phyloP scores from a whole-genome alignment of 768 basidiomycete species.

The Paxillus ammoniavirescens region DNA sequence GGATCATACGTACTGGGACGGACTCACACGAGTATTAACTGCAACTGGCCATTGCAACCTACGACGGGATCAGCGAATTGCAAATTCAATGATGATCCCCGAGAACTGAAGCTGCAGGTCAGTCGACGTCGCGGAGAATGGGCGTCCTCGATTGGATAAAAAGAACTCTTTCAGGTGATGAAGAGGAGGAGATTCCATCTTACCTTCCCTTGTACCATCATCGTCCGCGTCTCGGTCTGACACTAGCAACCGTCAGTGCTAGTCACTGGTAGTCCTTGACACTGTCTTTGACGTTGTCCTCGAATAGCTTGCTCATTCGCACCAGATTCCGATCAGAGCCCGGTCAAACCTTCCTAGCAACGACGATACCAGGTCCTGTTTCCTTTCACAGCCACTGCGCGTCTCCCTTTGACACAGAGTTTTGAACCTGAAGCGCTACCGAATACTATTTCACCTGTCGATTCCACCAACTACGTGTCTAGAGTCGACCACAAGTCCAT shows the following conservation, averaged over 20 bases:
- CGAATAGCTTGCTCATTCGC: background rate
- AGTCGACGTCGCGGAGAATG: no score
- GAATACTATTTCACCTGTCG: background rate
- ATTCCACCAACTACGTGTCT: no score
- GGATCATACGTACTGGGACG: no score
- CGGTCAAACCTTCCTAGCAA: background rate
- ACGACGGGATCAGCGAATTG: background rate
- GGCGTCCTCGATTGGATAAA: background rate
- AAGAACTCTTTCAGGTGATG: background rate
- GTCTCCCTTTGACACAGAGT: background rate
- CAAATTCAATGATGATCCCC: background rate
- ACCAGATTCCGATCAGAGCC: no score
- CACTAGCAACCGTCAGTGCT: no score
- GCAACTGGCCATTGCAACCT: background rate
- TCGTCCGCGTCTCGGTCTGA: background rate
- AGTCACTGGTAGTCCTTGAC: no score
- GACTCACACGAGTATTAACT: background rate
- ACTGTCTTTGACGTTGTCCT: background rate
- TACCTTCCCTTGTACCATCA: background rate
- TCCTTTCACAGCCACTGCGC: constrained; percentile 1
- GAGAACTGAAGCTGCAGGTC: no score
- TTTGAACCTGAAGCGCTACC: background rate
- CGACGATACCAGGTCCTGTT: background rate
- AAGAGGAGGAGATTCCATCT: background rate
- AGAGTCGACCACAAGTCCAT: background rate